These are phyloP conservation scores for Erysiphe pisi DNA, from an alignment of 2,329 filamentous ascomycete genomes.

Conservation along the genomic window DNA sequence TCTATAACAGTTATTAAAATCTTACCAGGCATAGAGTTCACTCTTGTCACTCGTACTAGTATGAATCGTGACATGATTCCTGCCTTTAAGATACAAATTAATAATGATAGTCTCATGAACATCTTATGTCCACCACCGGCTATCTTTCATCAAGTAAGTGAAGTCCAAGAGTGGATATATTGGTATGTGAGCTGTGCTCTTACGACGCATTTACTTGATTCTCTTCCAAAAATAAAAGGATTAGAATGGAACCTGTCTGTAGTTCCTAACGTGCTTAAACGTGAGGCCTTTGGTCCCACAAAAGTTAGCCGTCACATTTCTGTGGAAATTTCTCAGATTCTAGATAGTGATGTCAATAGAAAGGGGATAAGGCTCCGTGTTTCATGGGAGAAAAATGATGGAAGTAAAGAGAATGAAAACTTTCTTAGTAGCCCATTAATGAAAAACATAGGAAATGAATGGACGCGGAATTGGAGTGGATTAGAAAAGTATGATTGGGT, in stretches of 20 bases:
- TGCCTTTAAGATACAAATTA: constrained; percentile 29
- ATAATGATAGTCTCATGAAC: constrained; percentile 28
- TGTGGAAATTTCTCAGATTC: not conserved
- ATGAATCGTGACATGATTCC: constrained; percentile 28
- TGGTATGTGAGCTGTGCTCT: constrained; percentile 33
- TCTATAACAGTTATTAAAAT: constrained; percentile 39
- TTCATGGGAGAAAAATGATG: constrained; percentile 26
- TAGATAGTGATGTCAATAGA: constrained; percentile 5
- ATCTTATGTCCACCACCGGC: constrained; percentile 31
- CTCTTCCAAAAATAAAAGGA: not conserved
- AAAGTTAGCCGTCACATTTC: constrained; percentile 22
- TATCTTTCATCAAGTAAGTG: constrained; percentile 29
- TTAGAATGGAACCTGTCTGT: not conserved
- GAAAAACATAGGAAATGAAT: constrained; percentile 12
- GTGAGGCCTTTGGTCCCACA: constrained; percentile 15
- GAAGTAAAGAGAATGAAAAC: constrained; percentile 19
- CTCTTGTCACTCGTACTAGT: constrained; percentile 37
- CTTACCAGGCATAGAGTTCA: constrained; percentile 35
- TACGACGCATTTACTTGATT: constrained; percentile 28
- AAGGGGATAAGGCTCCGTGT: constrained; percentile 29
- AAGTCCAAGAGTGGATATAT: constrained; percentile 33
- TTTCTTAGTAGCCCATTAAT: not conserved
- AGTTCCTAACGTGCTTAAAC: constrained; percentile 27
- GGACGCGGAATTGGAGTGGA: constrained; percentile 30
- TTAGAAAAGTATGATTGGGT: constrained; percentile 34